A percentile compares a stretch with the other conserved stretches of the same genome.
These are phyloP conservation scores for Penicillium tannophilum DNA, from an alignment of 495 filamentous ascomycete genomes.

Conservation along the genomic window DNA sequence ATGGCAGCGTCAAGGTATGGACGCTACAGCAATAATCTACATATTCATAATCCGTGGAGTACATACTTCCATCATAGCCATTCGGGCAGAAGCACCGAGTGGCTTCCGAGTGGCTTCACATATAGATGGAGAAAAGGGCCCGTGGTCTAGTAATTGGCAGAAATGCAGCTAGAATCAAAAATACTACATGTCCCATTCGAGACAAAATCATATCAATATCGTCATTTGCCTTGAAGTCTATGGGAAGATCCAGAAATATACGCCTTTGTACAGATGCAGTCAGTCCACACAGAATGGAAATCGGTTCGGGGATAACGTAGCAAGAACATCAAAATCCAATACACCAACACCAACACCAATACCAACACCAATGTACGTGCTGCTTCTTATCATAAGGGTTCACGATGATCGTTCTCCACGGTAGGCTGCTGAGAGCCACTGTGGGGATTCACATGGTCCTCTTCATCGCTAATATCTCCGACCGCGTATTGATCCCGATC, in stretches of 20 bases:
- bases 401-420: slow-evolving; percentile 4
- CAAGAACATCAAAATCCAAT: slow-evolving; percentile 1
- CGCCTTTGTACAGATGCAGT: slow-evolving; percentile 18
- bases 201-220: not conserved
- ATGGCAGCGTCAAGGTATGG: slow-evolving; percentile 78
- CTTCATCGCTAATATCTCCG: slow-evolving; percentile 47
- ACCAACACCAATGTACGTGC: not conserved
- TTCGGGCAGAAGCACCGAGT: not conserved
- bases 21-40: slow-evolving; percentile 37
- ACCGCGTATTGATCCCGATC: slow-evolving; percentile 47
- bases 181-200: not conserved
- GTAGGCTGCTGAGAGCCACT: slow-evolving; percentile 12
- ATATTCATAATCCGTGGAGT: not conserved
- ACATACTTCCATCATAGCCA: not conserved
- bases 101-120: not conserved
- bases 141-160: not conserved
- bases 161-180: not conserved
- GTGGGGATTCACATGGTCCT: slow-evolving; percentile 16
- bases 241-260: slow-evolving; percentile 6
- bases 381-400: slow-evolving; percentile 18
- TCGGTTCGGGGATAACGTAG: not conserved
- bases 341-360: not conserved
- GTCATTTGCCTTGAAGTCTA: slow-evolving; percentile 14
- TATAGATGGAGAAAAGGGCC: not conserved
- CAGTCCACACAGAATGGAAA: slow-evolving; percentile 3